These are phyloP conservation scores for Mortierella sp. DNA, from an alignment of 371 early-diverging fungal genomes.

Conservation along the genomic window DNA sequence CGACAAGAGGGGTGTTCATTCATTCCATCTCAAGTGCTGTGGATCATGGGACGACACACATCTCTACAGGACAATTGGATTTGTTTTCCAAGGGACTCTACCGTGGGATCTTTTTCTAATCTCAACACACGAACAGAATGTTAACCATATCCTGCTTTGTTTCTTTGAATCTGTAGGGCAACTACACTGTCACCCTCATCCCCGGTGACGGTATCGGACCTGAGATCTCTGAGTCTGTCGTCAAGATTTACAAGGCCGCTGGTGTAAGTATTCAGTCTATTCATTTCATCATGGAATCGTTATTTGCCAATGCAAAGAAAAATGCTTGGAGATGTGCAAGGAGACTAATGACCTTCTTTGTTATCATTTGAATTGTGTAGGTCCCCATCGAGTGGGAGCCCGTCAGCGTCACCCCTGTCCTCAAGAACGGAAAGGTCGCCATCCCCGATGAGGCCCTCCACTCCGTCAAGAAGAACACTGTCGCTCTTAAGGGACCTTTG, in stretches of 20 bases:
- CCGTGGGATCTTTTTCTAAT: background rate
- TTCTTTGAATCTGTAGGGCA: constrained; percentile 63
- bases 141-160: background rate
- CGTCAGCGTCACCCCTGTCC: constrained; percentile 94
- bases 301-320: background rate
- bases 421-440: constrained; percentile 92
- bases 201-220: constrained; percentile 99
- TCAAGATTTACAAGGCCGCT: constrained; percentile 93
- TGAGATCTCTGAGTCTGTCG: constrained; percentile 95
- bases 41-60: background rate
- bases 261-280: constrained; percentile 63
- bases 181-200: constrained; percentile 93
- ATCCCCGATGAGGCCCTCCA: constrained; percentile 93
- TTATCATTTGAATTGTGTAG: constrained; percentile 35
- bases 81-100: background rate
- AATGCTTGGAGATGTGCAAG: background rate
- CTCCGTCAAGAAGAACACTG: constrained; percentile 94
- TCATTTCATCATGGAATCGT: background rate
- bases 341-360: background rate
- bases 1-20: background rate
- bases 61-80: background rate
- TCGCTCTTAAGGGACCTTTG: constrained; percentile 98
- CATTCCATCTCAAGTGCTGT: background rate
- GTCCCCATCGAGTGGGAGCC: constrained; percentile 98
- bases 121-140: background rate